A percentile compares a stretch with the other conserved stretches of the same genome.
These are phyloP conservation scores for Linum lewisii DNA, from an alignment of 345 rosid genomes.

Conservation along the genomic window DNA sequence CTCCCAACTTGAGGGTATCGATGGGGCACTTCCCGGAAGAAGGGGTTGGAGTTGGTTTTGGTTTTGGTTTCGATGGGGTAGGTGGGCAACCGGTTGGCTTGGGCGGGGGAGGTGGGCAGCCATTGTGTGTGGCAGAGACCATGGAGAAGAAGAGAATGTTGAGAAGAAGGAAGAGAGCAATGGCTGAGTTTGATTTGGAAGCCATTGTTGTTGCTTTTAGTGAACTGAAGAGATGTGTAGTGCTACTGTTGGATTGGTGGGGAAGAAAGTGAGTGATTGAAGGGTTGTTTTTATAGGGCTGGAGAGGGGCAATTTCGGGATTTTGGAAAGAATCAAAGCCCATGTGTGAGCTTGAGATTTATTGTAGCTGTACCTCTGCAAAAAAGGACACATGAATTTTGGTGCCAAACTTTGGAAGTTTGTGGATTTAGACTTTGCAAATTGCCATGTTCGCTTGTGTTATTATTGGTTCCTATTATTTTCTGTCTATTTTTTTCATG, in stretches of 20 bases:
- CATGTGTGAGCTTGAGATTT: background rate
- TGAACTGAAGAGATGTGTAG: background rate
- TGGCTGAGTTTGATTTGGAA: background rate
- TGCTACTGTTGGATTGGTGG: background rate
- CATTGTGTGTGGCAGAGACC: background rate
- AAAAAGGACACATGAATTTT: background rate
- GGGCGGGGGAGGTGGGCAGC: background rate
- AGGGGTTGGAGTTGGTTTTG: background rate
- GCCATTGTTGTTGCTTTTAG: background rate
- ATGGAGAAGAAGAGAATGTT: background rate
- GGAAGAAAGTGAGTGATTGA: background rate
- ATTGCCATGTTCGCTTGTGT: background rate
- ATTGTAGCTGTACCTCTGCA: background rate
- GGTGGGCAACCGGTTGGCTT: background rate
- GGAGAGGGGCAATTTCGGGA: background rate
- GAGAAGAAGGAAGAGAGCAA: background rate
- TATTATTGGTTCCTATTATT: background rate
- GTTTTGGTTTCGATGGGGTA: background rate
- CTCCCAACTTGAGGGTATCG: slow-evolving; percentile 44
- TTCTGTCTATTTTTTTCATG: too few relatives aligned
- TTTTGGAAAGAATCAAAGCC: background rate
- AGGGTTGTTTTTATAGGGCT: background rate
- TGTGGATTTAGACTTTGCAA: background rate
- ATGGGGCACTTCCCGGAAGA: slow-evolving; percentile 25
- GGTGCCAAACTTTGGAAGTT: background rate